These are phyloP conservation scores for Claviceps humidiphila DNA, from an alignment of 2,329 filamentous ascomycete species.

Conservation along the genomic window DNA sequence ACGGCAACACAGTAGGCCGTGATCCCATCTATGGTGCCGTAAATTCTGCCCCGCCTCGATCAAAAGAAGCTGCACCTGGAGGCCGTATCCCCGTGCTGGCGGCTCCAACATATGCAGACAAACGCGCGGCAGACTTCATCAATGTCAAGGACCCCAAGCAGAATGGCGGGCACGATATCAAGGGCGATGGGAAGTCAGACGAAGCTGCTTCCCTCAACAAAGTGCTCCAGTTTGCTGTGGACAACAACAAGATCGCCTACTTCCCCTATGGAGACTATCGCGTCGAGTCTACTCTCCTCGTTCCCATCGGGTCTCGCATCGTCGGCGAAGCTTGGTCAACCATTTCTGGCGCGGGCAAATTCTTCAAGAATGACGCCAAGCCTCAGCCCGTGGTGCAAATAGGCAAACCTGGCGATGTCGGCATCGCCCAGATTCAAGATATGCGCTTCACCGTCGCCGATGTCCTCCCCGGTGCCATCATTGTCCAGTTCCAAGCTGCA, in stretches of 20 bases:
- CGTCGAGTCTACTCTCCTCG: slow-evolving; percentile 14
- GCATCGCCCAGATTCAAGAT: slow-evolving; percentile 36
- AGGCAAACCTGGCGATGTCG: slow-evolving; percentile 35
- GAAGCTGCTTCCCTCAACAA: slow-evolving; percentile 25
- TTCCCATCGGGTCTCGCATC: slow-evolving; percentile 30
- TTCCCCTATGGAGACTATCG: slow-evolving; percentile 17
- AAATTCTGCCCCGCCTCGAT: slow-evolving; percentile 18
- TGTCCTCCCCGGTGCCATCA: slow-evolving; percentile 23
- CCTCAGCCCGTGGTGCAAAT: slow-evolving; percentile 38
- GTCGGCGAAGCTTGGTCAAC: slow-evolving; percentile 42
- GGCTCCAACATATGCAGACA: slow-evolving; percentile 26
- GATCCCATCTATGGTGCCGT: slow-evolving; percentile 26
- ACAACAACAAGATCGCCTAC: slow-evolving; percentile 16
- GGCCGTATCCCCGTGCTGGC: slow-evolving; percentile 23
- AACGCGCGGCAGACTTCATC: slow-evolving; percentile 16
- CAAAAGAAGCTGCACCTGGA: slow-evolving; percentile 21
- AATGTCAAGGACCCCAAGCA: slow-evolving; percentile 25
- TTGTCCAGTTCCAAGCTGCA: slow-evolving; percentile 26
- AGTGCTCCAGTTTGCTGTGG: slow-evolving; percentile 23
- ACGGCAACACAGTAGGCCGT: slow-evolving; percentile 27
- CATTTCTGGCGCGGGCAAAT: slow-evolving; percentile 32
- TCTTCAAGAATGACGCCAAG: slow-evolving; percentile 28
- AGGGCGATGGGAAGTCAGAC: slow-evolving; percentile 25
- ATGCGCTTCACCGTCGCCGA: slow-evolving; percentile 38
- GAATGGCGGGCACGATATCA: slow-evolving; percentile 17